Base-by-base conservation (phyloP, 495 filamentous ascomycete species). In the Daldinia decipiens region DNA sequence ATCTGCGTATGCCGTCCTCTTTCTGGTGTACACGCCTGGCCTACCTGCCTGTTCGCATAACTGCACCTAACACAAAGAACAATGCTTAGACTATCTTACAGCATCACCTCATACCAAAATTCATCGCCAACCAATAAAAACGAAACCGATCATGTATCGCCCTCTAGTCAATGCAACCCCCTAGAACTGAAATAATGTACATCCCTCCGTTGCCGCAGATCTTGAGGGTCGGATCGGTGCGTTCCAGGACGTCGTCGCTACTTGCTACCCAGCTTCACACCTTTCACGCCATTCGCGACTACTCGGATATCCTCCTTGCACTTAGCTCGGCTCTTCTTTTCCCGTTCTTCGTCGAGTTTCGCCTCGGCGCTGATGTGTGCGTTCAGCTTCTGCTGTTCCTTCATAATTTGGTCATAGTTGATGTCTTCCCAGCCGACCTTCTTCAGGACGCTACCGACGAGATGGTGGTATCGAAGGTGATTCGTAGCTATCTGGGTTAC, bases 361-460 rank as follows among this genome's bases (percentile, higher is more conserved):
- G 67, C 62, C 38, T 77, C 70, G 39, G 78, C 72, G 15, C 70
- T 51, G 1, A 61, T 43, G 4, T 74, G 59, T 0, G 17, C 24
- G 3, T 13, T 32, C 59, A 82, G 62, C 12, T 73, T 73, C 32
- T 71, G 67, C 69, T 82, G 74, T 13, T 86, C 80, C 56, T 74
- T 79, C 36, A 69, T 75, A 15, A 87, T 81, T 51, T 84, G 78
- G 4, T 59, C 75, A 39, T 68, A 70, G 63, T 86, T 80, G 43
- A 87, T 74, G 66, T 90, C 86, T 59, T 86, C 87, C 79, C 86
- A 88, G 38, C 83, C 82, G 59, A 88, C 79, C 68, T 82, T 81
- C 63, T 81, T 80, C 59, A 90, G 72, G 63, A 89, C 84, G 47
- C 74, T 80, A 27, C 87, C 87, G 31, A 85, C 77, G 27, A 87